Evolutionary conservation across 2,329 filamentous ascomycete genomes (phyloP), one percentile per base, ranked within the genome.

Genomic region (Penicillium sp.): DNA sequence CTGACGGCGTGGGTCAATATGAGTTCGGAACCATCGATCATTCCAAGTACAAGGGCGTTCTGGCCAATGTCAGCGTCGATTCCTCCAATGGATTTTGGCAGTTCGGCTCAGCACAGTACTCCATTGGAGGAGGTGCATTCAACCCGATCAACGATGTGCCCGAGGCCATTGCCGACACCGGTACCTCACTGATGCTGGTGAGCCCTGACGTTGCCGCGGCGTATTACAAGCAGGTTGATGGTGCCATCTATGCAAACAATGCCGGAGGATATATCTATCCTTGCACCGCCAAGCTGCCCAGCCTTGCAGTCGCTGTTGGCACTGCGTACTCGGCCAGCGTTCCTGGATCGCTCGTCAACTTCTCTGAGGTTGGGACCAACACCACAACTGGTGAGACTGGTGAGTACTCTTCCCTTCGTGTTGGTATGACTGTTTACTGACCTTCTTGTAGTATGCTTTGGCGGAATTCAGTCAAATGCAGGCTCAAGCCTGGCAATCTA

Each of bases 11-110:
- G 2, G 88, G 88, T 43, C 80, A 82, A 29, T 92, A 90, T 74
- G 86, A 90, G 67, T 92, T 92, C 64, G 89, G 89, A 56, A 80
- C 72, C 62, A 85, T 92, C 64, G 87, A 92, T 68, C 67, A 65
- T 1, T 75, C 74, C 52, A 85, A 88, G 63, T 88, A 88, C 70
- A 77, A 70, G 2, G 88, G 88, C 32, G 64, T 79, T 4, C 80
- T 92, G 63, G 72, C 79, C 21, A 90, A 85, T 68, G 77, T 85
- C 18, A 75, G 81, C 9, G 79, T 90, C 57, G 82, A 89, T 67
- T 79, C 77, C 16, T 79, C 78, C 10, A 73, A 77, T 31, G 88
- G 88, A 8, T 90, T 87, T 77, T 92, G 88, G 88, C 78, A 87
- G 66, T 84, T 90, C 66, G 66, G 77, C 13, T 84, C 82, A 5